Conservation (phyloP, 1,139 yeast genomes). For the Wickerhamiella infanticola region DNA sequence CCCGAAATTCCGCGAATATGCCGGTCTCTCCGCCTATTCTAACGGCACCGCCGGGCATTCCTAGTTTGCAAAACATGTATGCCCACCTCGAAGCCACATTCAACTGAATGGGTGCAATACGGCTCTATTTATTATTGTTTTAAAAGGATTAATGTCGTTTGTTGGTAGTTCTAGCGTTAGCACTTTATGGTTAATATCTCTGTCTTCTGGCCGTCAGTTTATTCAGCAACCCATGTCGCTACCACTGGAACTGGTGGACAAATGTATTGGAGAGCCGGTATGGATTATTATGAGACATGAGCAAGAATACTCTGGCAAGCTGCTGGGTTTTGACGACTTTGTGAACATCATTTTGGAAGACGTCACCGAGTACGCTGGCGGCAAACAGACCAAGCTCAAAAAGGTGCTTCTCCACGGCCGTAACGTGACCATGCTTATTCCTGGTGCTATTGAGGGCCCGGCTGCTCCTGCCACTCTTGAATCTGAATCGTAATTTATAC, state of each 20-base stretch:
- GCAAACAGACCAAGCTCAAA: slow-evolving; percentile 32
- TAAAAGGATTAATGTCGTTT: neutral
- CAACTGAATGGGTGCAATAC: neutral
- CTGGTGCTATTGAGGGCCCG: slow-evolving; percentile 11
- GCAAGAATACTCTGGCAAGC: slow-evolving; percentile 64
- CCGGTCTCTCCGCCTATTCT: slow-evolving; percentile 16
- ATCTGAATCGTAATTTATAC: neutral
- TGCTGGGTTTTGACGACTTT: slow-evolving; percentile 87
- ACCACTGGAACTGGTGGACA: slow-evolving; percentile 80
- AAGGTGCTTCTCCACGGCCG: slow-evolving; percentile 81
- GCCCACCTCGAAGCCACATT: slow-evolving; percentile 19
- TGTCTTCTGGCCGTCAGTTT: neutral
- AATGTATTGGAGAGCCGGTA: slow-evolving; percentile 65
- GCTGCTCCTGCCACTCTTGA: slow-evolving; percentile 4
- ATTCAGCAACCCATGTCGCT: slow-evolving; percentile 18
- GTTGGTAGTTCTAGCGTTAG: too few relatives aligned
- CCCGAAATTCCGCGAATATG: slow-evolving; percentile 1
- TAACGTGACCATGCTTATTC: slow-evolving; percentile 57
- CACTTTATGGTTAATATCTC: neutral
- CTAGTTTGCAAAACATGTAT: slow-evolving; percentile 19
- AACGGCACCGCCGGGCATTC: slow-evolving; percentile 21
- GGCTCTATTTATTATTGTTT: neutral
- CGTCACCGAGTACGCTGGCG: slow-evolving; percentile 47
- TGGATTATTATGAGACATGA: slow-evolving; percentile 65
- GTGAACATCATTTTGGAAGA: slow-evolving; percentile 84